Evolutionary conservation across 805 yeast species (phyloP).

Genomic region (Ogataea pilisensis): DNA sequence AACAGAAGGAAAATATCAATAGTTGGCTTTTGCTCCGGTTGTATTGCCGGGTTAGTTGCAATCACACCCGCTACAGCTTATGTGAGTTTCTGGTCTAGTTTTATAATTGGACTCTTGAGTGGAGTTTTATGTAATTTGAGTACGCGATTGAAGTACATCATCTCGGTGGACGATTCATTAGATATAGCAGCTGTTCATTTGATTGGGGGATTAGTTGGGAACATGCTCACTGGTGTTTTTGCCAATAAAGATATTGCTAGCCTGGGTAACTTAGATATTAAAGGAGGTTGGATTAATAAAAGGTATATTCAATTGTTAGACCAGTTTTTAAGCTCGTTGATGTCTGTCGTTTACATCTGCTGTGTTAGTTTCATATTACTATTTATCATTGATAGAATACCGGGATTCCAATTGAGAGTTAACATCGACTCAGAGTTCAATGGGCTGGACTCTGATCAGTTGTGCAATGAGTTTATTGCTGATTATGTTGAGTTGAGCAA

Average conservation of each 20-base stretch:
- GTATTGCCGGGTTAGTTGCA: slow-evolving; percentile 87
- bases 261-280: slow-evolving; percentile 66
- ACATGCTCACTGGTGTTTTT: slow-evolving; percentile 74
- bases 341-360: slow-evolving; percentile 55
- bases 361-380: slow-evolving; percentile 61
- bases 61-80: slow-evolving; percentile 92
- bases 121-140: slow-evolving; percentile 80
- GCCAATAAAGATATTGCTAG: slow-evolving; percentile 68
- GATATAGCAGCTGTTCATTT: slow-evolving; percentile 95
- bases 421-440: slow-evolving; percentile 66
- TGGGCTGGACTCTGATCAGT: slow-evolving; percentile 86
- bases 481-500: slow-evolving; percentile 90
- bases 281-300: slow-evolving; percentile 85
- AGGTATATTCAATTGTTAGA: slow-evolving; percentile 82
- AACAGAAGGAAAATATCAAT: slow-evolving; percentile 74
- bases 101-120: slow-evolving; percentile 68
- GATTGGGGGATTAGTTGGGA: slow-evolving; percentile 81
- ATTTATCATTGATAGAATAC: slow-evolving; percentile 64
- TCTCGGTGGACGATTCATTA: slow-evolving; percentile 78
- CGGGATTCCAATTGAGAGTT: slow-evolving; percentile 73
- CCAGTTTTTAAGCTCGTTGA: slow-evolving; percentile 43
- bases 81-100: slow-evolving; percentile 81
- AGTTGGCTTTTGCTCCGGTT: slow-evolving; percentile 90
- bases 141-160: slow-evolving; percentile 73
- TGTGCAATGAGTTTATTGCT: slow-evolving; percentile 80